Base-by-base conservation (phyloP, 2,329 filamentous ascomycete species). In the Colletotrichum simmondsii region DNA sequence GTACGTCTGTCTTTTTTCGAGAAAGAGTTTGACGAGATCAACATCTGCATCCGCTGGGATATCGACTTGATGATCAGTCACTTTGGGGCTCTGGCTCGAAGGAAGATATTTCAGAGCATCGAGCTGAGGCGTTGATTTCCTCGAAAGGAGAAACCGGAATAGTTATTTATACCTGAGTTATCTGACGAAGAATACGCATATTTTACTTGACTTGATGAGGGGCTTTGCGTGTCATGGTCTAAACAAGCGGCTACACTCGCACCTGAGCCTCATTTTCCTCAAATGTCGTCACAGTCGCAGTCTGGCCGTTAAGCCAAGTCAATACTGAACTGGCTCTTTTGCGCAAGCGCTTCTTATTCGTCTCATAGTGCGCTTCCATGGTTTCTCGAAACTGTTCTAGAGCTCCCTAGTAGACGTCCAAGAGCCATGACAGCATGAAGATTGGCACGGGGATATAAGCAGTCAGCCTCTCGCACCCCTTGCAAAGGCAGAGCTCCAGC, bases 401-500 rank as follows among this genome's bases (percentile, higher is more conserved):
- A 14, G 22, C 54, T 37, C 28, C 37, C 16, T 42, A 42, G 16
- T 42, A 66, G 52, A 70, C 59, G n/a, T 46, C 53, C 37, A 57
- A 22, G 54, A 54, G 52, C 26, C 26, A 42, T 32, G 30, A 24
- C 10, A 53, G 52, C 58, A 52, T 56, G 46, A 30, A 30, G 42
- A 53, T 35, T n/a, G 11, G 30, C 26, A 22, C 14, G 8, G 26
- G 56, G 59, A 22, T 49, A 22, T 5, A 32, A 16, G 46, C 28
- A n/a, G 61, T 28, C 46, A 59, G 11, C 32, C 32, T 11, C 11
- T 4, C 32, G 5, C 32, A 49, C 54, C 37, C 70, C 14, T 42
- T 70, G 65, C 66, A 49, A 64, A 26, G 42, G 70, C 59, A 70
- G 49, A 72, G 66, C 70, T 65, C 22, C 59, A 59, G 66, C 70